phyloP scores from a whole-genome alignment of 139 green algal genomes.

The Chlorella ohadii region DNA sequence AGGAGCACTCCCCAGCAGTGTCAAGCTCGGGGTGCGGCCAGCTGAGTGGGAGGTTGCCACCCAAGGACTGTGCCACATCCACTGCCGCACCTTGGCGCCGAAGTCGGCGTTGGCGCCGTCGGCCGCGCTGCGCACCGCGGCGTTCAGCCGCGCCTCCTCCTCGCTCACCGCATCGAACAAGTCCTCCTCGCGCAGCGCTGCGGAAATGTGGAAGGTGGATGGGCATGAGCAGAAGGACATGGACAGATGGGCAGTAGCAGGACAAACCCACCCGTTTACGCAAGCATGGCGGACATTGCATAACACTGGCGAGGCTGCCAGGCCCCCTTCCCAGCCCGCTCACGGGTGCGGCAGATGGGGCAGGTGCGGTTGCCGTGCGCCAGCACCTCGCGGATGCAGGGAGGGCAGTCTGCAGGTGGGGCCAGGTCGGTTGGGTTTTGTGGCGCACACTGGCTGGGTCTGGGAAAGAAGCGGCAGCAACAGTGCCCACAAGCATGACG shows the following conservation, averaged over 20 bases:
- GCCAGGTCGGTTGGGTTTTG: too few species aligned
- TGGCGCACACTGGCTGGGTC: too few species aligned
- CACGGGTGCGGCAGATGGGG: constrained; percentile 59
- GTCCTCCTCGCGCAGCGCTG: constrained; percentile 37
- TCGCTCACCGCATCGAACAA: constrained; percentile 56
- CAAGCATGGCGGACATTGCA: too few species aligned
- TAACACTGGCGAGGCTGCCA: not conserved
- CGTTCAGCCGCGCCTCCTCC: constrained; percentile 48
- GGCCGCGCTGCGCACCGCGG: not conserved
- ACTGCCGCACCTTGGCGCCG: constrained; percentile 57
- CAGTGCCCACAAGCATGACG: too few species aligned
- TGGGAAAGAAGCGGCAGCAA: too few species aligned
- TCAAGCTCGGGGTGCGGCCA: too few species aligned
- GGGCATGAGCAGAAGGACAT: not conserved
- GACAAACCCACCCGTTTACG: too few species aligned
- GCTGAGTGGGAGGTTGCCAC: too few species aligned
- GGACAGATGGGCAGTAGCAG: not conserved
- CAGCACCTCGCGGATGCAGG: constrained; percentile 67
- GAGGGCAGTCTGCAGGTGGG: constrained; percentile 39
- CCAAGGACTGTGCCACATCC: not conserved
- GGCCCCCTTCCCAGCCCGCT: not conserved
- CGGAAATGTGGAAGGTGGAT: too few species aligned
- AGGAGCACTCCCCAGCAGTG: too few species aligned
- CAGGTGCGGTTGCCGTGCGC: constrained; percentile 42
- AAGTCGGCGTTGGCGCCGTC: constrained; percentile 47